Evolutionary conservation across 2,329 filamentous ascomycete species (phyloP).

Genomic region (Phialemonium atrogriseum): DNA sequence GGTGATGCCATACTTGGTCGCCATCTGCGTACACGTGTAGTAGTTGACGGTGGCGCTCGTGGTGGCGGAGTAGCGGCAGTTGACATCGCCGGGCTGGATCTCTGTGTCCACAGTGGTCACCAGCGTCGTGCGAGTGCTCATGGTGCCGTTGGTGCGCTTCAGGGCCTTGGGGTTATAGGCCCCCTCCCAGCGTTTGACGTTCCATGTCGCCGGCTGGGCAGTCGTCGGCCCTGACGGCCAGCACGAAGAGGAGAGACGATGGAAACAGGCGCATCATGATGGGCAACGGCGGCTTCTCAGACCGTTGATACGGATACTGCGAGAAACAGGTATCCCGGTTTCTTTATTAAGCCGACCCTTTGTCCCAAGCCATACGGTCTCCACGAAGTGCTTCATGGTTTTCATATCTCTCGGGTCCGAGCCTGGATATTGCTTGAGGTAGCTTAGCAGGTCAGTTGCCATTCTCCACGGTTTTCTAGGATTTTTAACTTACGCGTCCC

Average conservation of each 20-base stretch:
- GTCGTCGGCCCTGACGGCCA: not conserved
- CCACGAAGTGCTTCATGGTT: too few relatives aligned
- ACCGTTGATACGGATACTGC: too few relatives aligned
- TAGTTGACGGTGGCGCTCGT: slow-evolving; percentile 15
- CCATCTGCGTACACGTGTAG: slow-evolving; percentile 16
- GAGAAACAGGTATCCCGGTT: too few relatives aligned
- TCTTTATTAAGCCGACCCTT: too few relatives aligned
- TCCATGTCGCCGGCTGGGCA: not conserved
- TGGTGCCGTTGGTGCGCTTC: not conserved
- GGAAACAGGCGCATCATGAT: too few relatives aligned
- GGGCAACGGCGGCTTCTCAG: too few relatives aligned
- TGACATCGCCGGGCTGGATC: slow-evolving; percentile 11
- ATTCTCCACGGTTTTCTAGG: too few relatives aligned
- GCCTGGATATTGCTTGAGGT: too few relatives aligned
- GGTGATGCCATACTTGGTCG: slow-evolving; percentile 12
- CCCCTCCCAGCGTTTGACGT: not conserved
- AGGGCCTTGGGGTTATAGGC: not conserved
- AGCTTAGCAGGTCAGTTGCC: too few relatives aligned
- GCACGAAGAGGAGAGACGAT: slow-evolving; percentile 16
- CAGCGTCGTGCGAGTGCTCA: not conserved
- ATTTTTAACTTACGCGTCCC: too few relatives aligned
- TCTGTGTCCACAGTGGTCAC: not conserved
- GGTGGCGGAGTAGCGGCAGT: slow-evolving; percentile 11
- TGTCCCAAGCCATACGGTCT: too few relatives aligned
- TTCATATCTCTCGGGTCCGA: too few relatives aligned